Evolutionary conservation across 2,329 filamentous ascomycete species (phyloP), one percentile per base, ranked within the genome.

Genomic region (Hypoxylon sp.): DNA sequence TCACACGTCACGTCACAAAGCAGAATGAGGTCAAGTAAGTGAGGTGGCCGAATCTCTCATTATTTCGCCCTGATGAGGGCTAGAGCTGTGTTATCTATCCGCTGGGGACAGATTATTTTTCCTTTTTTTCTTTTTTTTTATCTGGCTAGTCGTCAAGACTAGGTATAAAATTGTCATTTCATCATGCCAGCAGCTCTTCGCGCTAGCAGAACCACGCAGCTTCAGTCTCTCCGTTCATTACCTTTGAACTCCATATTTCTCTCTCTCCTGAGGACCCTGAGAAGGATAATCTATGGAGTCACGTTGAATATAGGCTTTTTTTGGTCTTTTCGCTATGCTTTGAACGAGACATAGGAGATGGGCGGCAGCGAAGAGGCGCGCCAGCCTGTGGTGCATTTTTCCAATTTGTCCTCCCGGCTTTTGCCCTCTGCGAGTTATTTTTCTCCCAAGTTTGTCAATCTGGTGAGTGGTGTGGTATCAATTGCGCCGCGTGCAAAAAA

Each of bases 21-120:
- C 13, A n/a, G 9, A 31, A 46, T 5, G 47, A 61, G 58, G 13
- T 14, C 22, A 51, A 61, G 4, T 48, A 56, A 17, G 1, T 75
- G 79, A 80, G 79, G 76, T 75, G 79, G 79, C 79, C 78, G 77
- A 78, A 75, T 79, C 72, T 79, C 76, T 78, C 78, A 80, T 80
- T 80, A 77, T 77, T 74, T 74, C 76, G 70, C 76, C 78, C 75
- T 73, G 66, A 77, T 72, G 73, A 75, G 76, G 77, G 77, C 75
- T 71, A 73, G 69, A 74, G 74, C 72, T 72, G 71, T 71, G 60
- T 35, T 55, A 50, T 53, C 72, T 50, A 63, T 73, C 75, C 72
- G 50, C 75, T 74, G 69, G 73, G 75, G 74, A 75, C 48, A 63
- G 69, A 51, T 66, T 62, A 65, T 70, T 62, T 61, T 51, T 70